Evolutionary conservation across 2,329 filamentous ascomycete genomes (phyloP), one percentile per base, ranked within the genome.

Genomic region (Aspergillus nomiae): DNA sequence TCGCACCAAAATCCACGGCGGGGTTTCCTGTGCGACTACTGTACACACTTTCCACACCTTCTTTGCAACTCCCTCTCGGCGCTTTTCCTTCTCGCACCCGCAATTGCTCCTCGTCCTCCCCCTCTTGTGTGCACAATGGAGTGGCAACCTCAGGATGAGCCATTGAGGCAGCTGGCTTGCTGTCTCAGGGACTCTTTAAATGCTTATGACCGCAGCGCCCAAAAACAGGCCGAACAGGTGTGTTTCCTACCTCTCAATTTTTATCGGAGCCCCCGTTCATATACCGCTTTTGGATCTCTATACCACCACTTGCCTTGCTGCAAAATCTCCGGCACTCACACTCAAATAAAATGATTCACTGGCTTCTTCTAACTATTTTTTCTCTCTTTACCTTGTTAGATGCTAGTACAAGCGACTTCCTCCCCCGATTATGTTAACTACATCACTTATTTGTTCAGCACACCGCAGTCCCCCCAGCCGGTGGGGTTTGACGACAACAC

Each of bases 401-500:
- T 98, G 92, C 91, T 99, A 71, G 85, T 88, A 69, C 91, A 96
- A 81, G 95, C 94, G 65, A 96, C 92, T 77, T 82, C 85, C 58
- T 95, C 92, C 12, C 94, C 94, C 56, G 94, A 98, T 77, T 92
- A 97, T 83, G 94, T 96, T 83, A 98, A 98, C 81, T 99, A 99
- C 79, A 89, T 99, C 51, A 91, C 92, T 70, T 97, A 91, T 79
- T 87, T 99, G 66, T 92, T 96, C 79, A 92, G 91, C 64, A 92
- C 87, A 71, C 77, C 87, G 61, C 84, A 88, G 67, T 82, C 84
- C 57, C 77, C 81, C 60, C 87, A 90, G 54, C 79, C 68, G 11
- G 66, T 80, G 83, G 61, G 88, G 83, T 66, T 82, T 91, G 74
- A 86, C 84, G 58, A 69, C 74, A 85, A 67, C 83, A 91, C 75